phyloP scores from a whole-genome alignment of 2,329 filamentous ascomycete genomes.

The Cercospora citrullina region DNA sequence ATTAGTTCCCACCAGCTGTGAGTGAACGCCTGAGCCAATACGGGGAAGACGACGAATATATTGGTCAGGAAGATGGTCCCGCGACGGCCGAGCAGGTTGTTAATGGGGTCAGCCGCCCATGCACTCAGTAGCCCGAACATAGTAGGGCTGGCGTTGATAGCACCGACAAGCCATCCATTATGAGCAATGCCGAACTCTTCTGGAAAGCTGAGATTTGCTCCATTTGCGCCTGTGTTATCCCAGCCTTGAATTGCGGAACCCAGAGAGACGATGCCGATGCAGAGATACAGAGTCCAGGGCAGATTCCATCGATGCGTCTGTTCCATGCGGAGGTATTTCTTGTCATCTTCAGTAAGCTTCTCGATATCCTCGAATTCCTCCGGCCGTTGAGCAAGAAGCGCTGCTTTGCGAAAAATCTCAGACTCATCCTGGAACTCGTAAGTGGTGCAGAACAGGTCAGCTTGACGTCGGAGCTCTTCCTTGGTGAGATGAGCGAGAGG shows the following conservation, averaged over 20 bases:
- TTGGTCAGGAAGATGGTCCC: conserved; percentile 42
- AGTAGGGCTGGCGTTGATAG: conserved; percentile 52
- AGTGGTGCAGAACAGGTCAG: conserved; percentile 20
- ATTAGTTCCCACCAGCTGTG: conserved; percentile 72
- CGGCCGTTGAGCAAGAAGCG: conserved; percentile 54
- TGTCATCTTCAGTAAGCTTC: conserved; percentile 50
- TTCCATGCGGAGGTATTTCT: conserved; percentile 45
- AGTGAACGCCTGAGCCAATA: conserved; percentile 60
- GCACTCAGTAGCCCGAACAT: conserved; percentile 41
- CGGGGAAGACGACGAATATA: conserved; percentile 61
- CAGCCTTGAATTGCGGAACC: conserved; percentile 32
- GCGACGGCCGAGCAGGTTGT: conserved; percentile 36
- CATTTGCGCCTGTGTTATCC: conserved; percentile 38
- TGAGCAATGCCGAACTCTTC: conserved; percentile 30
- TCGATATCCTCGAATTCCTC: conserved; percentile 51
- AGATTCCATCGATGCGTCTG: conserved; percentile 53
- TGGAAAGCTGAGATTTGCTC: conserved; percentile 35
- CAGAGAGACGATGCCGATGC: conserved; percentile 34
- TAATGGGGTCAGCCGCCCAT: conserved; percentile 56
- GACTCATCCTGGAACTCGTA: conserved; percentile 42
- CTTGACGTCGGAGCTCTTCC: conserved; percentile 17
- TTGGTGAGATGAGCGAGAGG: conserved; percentile 18
- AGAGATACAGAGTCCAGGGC: conserved; percentile 52
- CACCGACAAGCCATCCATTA: conserved; percentile 39
- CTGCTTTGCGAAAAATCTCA: conserved; percentile 54